Conservation (phyloP, 352 stramenopile genomes). For the Pythium insidiosum region DNA sequence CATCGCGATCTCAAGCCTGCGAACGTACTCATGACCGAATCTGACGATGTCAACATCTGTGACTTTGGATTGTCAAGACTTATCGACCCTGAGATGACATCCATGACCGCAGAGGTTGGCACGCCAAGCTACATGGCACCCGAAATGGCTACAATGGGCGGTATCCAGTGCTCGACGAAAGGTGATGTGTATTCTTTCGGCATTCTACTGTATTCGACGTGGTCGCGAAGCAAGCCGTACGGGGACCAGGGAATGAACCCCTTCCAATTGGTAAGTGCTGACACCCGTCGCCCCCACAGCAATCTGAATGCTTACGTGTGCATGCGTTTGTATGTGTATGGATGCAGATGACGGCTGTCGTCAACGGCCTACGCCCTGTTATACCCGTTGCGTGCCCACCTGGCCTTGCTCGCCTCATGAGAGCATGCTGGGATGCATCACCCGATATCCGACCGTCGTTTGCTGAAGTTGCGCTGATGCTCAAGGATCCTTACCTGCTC, state of each 20-base stretch:
- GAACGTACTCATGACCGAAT: conserved; percentile 91
- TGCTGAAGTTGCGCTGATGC: conserved; percentile 65
- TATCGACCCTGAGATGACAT: conserved; percentile 79
- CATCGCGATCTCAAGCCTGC: conserved; percentile 90
- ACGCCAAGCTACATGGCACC: conserved; percentile 88
- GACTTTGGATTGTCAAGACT: conserved; percentile 90
- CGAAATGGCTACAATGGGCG: conserved; percentile 87
- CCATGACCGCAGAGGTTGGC: conserved; percentile 83
- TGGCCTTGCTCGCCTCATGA: conserved; percentile 70
- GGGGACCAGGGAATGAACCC: conserved; percentile 87
- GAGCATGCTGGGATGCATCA: conserved; percentile 75
- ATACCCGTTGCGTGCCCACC: conserved; percentile 80
- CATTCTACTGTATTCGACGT: conserved; percentile 83
- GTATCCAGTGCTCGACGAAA: conserved; percentile 83
- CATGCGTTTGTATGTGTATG: conserved; percentile 6
- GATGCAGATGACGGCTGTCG: conserved; percentile 74
- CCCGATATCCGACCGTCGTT: conserved; percentile 64
- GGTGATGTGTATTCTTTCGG: conserved; percentile 84
- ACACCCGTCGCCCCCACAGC: too few species aligned
- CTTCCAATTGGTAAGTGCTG: conserved; percentile 76
- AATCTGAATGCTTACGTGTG: too few species aligned
- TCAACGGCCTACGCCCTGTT: conserved; percentile 77
- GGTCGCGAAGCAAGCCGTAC: conserved; percentile 83
- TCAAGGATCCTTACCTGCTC: conserved; percentile 73
- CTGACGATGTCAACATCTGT: conserved; percentile 90